Evolutionary conservation across 306 rosid genomes (phyloP).

Genomic region (Acacia crassicarpa): DNA sequence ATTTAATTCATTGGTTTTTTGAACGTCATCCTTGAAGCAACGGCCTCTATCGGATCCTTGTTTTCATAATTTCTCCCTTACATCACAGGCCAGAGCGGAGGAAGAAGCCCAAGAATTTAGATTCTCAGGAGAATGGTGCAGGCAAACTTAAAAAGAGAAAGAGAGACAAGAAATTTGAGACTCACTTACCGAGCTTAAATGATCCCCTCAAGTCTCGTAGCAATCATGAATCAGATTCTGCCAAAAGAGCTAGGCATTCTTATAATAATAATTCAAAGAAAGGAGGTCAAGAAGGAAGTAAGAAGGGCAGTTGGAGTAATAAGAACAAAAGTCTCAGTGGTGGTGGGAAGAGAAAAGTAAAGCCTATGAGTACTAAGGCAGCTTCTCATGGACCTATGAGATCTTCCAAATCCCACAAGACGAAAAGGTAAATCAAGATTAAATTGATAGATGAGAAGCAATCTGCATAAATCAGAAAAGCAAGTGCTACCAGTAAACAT

Average conservation of each 20-base stretch:
- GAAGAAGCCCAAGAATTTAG: constrained; percentile 43
- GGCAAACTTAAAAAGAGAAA: constrained; percentile 42
- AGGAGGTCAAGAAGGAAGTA: constrained; percentile 36
- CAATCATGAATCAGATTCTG: constrained; percentile 31
- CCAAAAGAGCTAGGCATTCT: constrained; percentile 43
- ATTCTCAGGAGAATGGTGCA: constrained; percentile 37
- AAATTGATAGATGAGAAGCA: constrained; percentile 6
- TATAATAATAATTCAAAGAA: constrained; percentile 29
- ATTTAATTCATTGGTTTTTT: not conserved
- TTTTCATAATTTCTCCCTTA: not conserved
- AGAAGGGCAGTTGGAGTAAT: constrained; percentile 23
- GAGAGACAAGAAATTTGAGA: constrained; percentile 38
- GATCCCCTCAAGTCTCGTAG: constrained; percentile 21
- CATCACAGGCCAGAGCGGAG: constrained; percentile 46
- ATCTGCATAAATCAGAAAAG: constrained; percentile 6
- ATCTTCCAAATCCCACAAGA: constrained; percentile 39
- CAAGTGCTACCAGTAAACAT: constrained; percentile 11
- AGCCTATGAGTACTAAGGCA: constrained; percentile 2
- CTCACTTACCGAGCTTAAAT: constrained; percentile 16
- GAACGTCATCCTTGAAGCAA: not conserved
- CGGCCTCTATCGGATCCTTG: not conserved
- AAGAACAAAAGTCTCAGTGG: constrained; percentile 30
- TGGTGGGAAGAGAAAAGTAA: constrained; percentile 40
- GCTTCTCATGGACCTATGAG: constrained; percentile 27
- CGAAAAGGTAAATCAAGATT: constrained; percentile 33